phyloP scores from a whole-genome alignment of 2,329 filamentous ascomycete species.

The Chaetomium olivaceum region DNA sequence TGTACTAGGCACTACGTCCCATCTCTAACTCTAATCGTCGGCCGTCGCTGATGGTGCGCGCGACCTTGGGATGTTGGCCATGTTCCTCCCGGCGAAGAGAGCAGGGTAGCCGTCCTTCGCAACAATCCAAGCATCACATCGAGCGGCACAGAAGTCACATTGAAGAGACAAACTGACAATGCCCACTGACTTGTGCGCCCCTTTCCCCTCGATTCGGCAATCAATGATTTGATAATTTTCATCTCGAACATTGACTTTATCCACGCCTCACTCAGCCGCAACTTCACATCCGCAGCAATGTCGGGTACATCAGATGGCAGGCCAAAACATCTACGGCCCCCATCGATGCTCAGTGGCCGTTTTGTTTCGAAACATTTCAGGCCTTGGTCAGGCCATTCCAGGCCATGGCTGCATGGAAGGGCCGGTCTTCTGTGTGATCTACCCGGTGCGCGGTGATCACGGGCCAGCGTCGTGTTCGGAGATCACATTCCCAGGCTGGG shows the following conservation, averaged over 20 bases:
- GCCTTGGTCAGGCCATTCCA: conserved; percentile 15
- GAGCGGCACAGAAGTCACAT: not conserved
- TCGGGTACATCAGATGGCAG: conserved; percentile 6
- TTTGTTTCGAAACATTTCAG: conserved; percentile 31
- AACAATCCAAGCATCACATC: not conserved
- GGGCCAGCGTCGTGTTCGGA: conserved; percentile 13
- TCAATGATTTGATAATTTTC: not conserved
- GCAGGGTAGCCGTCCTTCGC: not conserved
- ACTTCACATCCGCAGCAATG: not conserved
- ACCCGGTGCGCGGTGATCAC: not conserved
- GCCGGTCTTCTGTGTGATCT: conserved; percentile 16
- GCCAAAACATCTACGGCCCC: conserved; percentile 7
- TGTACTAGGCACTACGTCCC: not conserved
- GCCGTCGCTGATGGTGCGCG: not conserved
- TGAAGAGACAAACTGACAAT: not conserved
- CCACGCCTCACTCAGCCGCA: conserved; percentile 10
- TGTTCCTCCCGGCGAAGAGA: not conserved
- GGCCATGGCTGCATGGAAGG: conserved; percentile 21
- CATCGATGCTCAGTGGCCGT: not conserved
- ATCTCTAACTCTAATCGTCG: not conserved
- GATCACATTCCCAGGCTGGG: conserved; percentile 5
- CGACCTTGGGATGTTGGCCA: not conserved
- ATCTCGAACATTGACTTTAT: not conserved
- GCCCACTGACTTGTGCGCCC: not conserved
- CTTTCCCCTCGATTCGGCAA: not conserved